Base-by-base conservation (phyloP, 768 basidiomycete genomes). In the Lactarius trivialis region DNA sequence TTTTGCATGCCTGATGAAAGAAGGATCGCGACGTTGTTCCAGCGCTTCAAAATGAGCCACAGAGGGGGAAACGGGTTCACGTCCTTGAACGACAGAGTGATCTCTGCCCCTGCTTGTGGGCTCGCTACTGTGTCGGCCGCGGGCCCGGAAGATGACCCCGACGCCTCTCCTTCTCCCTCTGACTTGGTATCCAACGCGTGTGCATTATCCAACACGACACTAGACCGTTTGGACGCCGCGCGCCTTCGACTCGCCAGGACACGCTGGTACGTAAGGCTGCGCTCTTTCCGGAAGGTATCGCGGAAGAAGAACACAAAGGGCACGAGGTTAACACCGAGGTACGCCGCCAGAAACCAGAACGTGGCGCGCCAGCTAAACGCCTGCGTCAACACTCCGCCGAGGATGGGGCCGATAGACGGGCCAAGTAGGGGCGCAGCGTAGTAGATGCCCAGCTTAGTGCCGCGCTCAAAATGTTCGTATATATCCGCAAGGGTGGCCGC, bases 251-350 rank as follows among this genome's bases (percentile, higher is more conserved):
- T 77, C 52, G 77, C 74, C 48, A 90, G 74, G 0, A 85, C 84
- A 39, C 78, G 77, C 70, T 90, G 89, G 71, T 94, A 96, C 3
- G 84, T 82, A 26, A 89, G 73, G 58, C 91, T 94, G 49, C 94
- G 85, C 69, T 93, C 90, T 58, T 80, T 76, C 19, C 92, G 82
- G 75, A 90, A 95, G 0, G 91, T 91, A 68, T 95, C 92, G 61
- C 82, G 82, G 76, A 93, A 90, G 69, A 87, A 76, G 26, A 86
- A 71, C 36, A 87, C 58, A 71, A 91, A 90, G 21, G 77, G 73
- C 41, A 83, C 49, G 55, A 83, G 76, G 56, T 80, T 81, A 36
- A 78, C 32, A 1, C 83, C 84, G 9, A 81, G 81, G 58, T 86
- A 78, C 34, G 85, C 84, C 1, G 81, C 76, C 26, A 93, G 79